Base-by-base conservation (phyloP, 805 yeast genomes). In the Candida sonorensis region DNA sequence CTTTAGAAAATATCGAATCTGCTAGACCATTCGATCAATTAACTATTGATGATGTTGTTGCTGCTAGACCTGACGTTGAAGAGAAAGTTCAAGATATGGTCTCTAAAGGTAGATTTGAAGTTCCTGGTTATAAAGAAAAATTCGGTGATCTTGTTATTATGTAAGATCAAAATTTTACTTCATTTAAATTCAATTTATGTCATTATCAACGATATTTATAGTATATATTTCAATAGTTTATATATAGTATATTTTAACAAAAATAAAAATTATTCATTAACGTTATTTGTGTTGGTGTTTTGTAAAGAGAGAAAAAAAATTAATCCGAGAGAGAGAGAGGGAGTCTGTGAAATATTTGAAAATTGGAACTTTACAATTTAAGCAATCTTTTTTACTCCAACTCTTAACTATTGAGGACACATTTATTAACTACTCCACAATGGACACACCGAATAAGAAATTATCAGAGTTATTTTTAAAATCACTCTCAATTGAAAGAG, bases 1-100 rank as follows among this genome's bases (percentile, higher is more conserved):
- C 98, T 40, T 74, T 92, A 60, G 75, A 77, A 61, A 90, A 92
- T 73, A 92, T 92, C 61, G 94, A 92, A 71, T 66, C 82, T 47
- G 97, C 98, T 40, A 85, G 97, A 73, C 95, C 98, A 53, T 88
- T 92, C 57, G 96, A 86, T 61, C 88, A 92, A 69, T 80, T 92
- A 62, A 90, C 97, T 35, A 88, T 90, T 42, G 96, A 86, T 44
- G 98, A 92, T 51, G 83, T 92, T 48, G 81, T 81, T 55, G 77
- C 77, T 72, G 97, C 97, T 45, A 84, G 92, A 71, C 97, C 98
- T 53, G 97, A 92, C 64, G 81, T 92, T 61, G 95, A 90, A 59
- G 88, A 84, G 51, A 92, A 92, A 82, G 95, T 88, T 50, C 74
- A 69, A 55, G 86, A 86, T 69, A 81, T 90, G 92, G 87, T 92